Percentiles rank a stretch among this genome's conserved stretches.
phyloP scores from a whole-genome alignment of 495 filamentous ascomycete species.

The Neurospora hispaniola region DNA sequence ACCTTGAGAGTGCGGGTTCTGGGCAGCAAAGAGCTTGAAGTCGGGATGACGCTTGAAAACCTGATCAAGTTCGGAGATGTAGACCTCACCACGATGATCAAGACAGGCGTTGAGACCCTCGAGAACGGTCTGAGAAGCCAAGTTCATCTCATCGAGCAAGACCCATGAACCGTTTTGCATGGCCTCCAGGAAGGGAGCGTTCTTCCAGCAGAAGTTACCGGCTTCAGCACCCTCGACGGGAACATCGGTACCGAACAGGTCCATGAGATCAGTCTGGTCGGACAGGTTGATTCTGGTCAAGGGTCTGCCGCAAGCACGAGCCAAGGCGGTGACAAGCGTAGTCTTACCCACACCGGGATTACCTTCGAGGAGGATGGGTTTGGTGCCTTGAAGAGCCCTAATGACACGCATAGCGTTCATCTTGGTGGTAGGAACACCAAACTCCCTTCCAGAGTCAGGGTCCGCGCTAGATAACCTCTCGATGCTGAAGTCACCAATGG shows the following conservation, averaged over 20 bases:
- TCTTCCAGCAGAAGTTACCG: constrained; percentile 87
- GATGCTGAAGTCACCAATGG: constrained; percentile 66
- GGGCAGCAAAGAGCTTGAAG: constrained; percentile 89
- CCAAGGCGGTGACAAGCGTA: constrained; percentile 75
- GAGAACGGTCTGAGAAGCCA: constrained; percentile 92
- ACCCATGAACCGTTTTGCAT: constrained; percentile 98
- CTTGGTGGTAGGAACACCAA: constrained; percentile 81
- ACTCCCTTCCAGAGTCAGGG: constrained; percentile 55
- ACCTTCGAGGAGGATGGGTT: constrained; percentile 89
- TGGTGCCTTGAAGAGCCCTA: constrained; percentile 77
- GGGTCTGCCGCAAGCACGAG: constrained; percentile 62
- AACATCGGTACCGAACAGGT: constrained; percentile 94
- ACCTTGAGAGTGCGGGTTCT: constrained; percentile 96
- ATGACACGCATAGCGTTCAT: constrained; percentile 83
- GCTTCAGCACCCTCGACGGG: constrained; percentile 81
- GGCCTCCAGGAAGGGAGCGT: constrained; percentile 87
- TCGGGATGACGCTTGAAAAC: constrained; percentile 81
- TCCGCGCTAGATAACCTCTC: constrained; percentile 31
- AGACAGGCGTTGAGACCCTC: constrained; percentile 96
- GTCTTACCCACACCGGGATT: constrained; percentile 98
- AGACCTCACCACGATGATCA: constrained; percentile 93
- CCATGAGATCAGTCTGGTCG: constrained; percentile 94
- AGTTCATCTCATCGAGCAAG: constrained; percentile 95
- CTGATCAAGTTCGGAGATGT: constrained; percentile 87
- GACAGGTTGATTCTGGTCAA: constrained; percentile 93